Evolutionary conservation across 2,329 filamentous ascomycete species (phyloP).

Genomic region (Rhinocladiella similis): DNA sequence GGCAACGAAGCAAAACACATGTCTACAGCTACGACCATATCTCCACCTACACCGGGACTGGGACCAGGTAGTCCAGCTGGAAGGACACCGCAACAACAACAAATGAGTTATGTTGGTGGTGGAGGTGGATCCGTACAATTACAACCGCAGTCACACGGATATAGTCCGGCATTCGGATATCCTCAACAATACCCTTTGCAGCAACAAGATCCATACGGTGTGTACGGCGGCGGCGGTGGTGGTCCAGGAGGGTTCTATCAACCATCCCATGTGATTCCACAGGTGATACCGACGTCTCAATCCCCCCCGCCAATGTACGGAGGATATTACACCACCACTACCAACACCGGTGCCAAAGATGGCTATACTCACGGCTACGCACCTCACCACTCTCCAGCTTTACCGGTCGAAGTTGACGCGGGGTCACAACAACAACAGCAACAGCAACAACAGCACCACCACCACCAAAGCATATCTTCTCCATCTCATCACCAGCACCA

Average conservation of each 20-base stretch:
- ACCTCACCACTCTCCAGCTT: no score
- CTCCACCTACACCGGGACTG: not conserved
- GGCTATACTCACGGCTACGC: no score
- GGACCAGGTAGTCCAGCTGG: no score
- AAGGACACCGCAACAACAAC: constrained; percentile 1
- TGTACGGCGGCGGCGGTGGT: not conserved
- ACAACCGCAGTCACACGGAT: not conserved
- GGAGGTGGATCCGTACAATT: no score
- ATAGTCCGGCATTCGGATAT: not conserved
- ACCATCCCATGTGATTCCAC: no score
- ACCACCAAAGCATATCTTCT: no score
- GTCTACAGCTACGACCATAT: constrained; percentile 12
- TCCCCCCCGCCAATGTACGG: not conserved
- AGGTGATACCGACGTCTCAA: not conserved
- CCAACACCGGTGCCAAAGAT: no score
- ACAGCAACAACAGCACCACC: no score
- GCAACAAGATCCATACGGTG: not conserved
- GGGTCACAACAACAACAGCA: no score
- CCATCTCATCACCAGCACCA: no score
- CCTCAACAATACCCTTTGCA: not conserved
- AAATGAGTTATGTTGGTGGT: not conserved
- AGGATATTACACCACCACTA: no score
- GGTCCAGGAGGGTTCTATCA: not conserved
- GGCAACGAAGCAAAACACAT: constrained; percentile 10
- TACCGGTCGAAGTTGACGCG: no score